These are phyloP conservation scores for grape (Vitis vinifera) DNA, from an alignment of 164 flowering plant species.

Conservation along the genomic window ASM3070453v1 NC_081809.1:19854001-19854500, in stretches of 20 bases:
- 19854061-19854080: neutral
- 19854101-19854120: constrained; percentile 10
- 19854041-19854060: constrained; percentile 3
- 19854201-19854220: no score
- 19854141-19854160: constrained; percentile 18
- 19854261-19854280: no score
- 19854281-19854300: no score
- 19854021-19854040: constrained; percentile 1
- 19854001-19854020: constrained; percentile 2
- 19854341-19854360: no score
- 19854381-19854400: constrained; percentile 54
- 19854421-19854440: constrained; percentile 60
- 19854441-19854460: constrained; percentile 29
- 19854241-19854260: no score
- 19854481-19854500: no score
- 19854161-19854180: constrained; percentile 28
- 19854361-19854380: constrained; percentile 39
- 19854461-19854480: no score
- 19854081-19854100: neutral
- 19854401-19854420: constrained; percentile 60
- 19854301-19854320: no score
- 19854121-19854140: constrained; percentile 14
- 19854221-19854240: no score
- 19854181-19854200: constrained; percentile 56
- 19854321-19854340: no score